These are phyloP conservation scores for Diaporthe ilicicola DNA, from an alignment of 2,329 filamentous ascomycete species.

Conservation along the genomic window DNA sequence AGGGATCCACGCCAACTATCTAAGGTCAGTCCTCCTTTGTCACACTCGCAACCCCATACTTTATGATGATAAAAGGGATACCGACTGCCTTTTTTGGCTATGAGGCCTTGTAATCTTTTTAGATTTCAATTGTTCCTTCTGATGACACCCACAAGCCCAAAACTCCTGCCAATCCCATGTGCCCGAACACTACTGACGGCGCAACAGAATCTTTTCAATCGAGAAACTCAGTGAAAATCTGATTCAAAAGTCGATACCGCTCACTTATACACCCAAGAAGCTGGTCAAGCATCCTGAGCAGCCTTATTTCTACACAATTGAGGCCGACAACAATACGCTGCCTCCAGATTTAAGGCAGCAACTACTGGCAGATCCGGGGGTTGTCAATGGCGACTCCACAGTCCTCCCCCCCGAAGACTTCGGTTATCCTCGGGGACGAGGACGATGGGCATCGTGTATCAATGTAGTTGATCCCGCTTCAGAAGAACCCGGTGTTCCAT, in stretches of 20 bases:
- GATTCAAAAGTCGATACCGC: conserved; percentile 83
- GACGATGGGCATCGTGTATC: conserved; percentile 96
- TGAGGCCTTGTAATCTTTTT: conserved; percentile 64
- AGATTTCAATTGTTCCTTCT: conserved; percentile 98
- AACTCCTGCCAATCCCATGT: not conserved
- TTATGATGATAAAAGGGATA: conserved; percentile 73
- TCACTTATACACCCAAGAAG: conserved; percentile 89
- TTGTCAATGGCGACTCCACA: conserved; percentile 76
- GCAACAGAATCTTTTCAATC: conserved; percentile 82
- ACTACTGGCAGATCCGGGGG: conserved; percentile 75
- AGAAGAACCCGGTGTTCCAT: conserved; percentile 74
- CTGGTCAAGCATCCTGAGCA: conserved; percentile 89
- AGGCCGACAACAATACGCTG: conserved; percentile 91
- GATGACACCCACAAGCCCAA: conserved; percentile 50
- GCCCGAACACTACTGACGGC: conserved; percentile 42
- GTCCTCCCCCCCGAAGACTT: conserved; percentile 83
- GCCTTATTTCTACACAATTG: conserved; percentile 91
- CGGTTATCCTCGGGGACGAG: conserved; percentile 83
- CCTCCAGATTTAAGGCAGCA: conserved; percentile 80
- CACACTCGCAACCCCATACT: conserved; percentile 44
- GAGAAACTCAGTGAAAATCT: conserved; percentile 87
- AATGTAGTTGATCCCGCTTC: conserved; percentile 86
- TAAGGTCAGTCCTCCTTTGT: conserved; percentile 69
- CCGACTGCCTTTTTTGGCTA: conserved; percentile 59
- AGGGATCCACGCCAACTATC: conserved; percentile 86